Evolutionary conservation across 2,329 filamentous ascomycete species (phyloP).

Genomic region (Trichocomaceae sp.): DNA sequence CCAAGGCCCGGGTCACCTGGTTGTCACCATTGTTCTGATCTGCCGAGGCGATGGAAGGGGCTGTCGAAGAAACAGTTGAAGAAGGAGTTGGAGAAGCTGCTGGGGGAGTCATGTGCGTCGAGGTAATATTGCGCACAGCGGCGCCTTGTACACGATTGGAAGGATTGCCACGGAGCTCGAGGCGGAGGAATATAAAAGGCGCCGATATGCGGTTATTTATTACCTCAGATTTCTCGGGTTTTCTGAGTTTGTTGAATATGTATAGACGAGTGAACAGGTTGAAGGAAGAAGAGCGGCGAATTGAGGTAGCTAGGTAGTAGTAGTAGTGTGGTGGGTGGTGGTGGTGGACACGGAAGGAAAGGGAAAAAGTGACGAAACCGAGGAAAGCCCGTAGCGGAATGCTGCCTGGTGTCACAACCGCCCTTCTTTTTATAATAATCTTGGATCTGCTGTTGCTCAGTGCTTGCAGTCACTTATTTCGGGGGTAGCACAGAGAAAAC

Average conservation of each 20-base stretch:
- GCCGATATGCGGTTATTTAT: background rate
- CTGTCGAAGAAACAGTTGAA: conserved; percentile 39
- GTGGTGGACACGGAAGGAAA: conserved; percentile 3
- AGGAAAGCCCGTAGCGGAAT: conserved; percentile 1
- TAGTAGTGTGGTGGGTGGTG: no score
- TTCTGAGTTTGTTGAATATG: background rate
- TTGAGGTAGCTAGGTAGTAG: no score
- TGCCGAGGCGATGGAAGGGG: conserved; percentile 38
- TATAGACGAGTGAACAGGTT: background rate
- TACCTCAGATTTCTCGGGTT: background rate
- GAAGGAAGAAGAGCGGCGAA: conserved; percentile 1
- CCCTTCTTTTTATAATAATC: background rate
- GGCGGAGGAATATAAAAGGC: background rate
- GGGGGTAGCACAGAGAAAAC: background rate
- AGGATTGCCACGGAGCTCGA: background rate
- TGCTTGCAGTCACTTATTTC: background rate
- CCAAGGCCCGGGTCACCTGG: conserved; percentile 39
- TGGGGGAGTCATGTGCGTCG: conserved; percentile 19
- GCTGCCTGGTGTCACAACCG: background rate
- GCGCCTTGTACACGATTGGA: conserved; percentile 8
- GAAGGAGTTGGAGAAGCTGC: conserved; percentile 24
- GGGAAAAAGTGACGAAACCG: conserved; percentile 7
- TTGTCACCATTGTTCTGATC: conserved; percentile 33
- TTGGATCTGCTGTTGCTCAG: background rate
- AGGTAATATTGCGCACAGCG: conserved; percentile 8